phyloP scores from a whole-genome alignment of 306 rosid genomes.

The Hippophae rhamnoides region DNA sequence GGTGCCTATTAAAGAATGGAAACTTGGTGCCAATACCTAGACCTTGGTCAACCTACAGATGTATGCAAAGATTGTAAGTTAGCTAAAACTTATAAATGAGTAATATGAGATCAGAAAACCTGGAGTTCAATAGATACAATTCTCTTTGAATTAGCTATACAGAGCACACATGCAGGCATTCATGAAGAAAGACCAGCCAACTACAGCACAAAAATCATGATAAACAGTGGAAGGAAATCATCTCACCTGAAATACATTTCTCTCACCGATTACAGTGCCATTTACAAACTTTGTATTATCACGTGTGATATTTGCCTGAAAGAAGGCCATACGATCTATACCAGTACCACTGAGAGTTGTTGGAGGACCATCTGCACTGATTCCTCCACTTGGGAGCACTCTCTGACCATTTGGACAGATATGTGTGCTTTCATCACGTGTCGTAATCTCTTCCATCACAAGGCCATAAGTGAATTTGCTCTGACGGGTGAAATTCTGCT shows the following conservation, averaged over 20 bases:
- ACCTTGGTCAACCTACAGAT: slow-evolving; percentile 90
- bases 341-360: slow-evolving; percentile 98
- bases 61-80: slow-evolving; percentile 5
- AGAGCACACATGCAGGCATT: not conserved
- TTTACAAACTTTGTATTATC: slow-evolving; percentile 91
- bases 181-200: not conserved
- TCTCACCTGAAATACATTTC: slow-evolving; percentile 86
- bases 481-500: slow-evolving; percentile 81
- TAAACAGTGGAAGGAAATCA: not conserved
- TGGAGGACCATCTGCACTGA: slow-evolving; percentile 91
- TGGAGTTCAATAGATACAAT: not conserved
- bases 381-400: slow-evolving; percentile 77
- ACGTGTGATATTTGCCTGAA: slow-evolving; percentile 86
- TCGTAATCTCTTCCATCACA: slow-evolving; percentile 93
- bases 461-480: slow-evolving; percentile 96
- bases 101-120: not conserved
- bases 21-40: slow-evolving; percentile 82
- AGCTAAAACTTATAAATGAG: slow-evolving; percentile 11
- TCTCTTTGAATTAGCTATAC: not conserved
- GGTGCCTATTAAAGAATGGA: slow-evolving; percentile 96
- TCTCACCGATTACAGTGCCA: slow-evolving; percentile 73
- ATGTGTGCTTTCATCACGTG: slow-evolving; percentile 77
- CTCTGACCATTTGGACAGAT: slow-evolving; percentile 72
- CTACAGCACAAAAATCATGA: not conserved
- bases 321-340: slow-evolving; percentile 75